Evolutionary conservation across 768 basidiomycete genomes (phyloP).

Genomic region (Botryobasidium botryosum): DNA sequence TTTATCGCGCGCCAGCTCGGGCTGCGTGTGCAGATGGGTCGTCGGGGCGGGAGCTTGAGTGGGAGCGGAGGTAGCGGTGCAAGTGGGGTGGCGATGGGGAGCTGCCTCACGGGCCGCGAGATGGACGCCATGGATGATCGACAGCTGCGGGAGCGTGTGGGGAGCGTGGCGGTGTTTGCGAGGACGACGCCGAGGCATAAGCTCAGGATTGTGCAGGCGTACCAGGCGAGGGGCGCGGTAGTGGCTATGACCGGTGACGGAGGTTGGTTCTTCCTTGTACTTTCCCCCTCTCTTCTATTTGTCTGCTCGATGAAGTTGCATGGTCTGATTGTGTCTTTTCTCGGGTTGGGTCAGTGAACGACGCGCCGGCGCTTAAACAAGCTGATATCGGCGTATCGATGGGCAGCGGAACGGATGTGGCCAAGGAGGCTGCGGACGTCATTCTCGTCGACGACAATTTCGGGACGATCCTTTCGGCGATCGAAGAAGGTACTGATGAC

Average conservation of each 20-base stretch:
- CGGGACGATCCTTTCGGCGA: constrained; percentile 80
- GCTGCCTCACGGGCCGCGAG: constrained; percentile 57
- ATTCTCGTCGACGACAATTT: constrained; percentile 98
- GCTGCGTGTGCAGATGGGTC: constrained; percentile 38
- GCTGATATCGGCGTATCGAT: constrained; percentile 96
- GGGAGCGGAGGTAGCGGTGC: not conserved
- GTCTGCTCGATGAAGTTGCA: not conserved
- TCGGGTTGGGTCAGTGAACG: constrained; percentile 48
- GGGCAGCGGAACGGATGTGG: constrained; percentile 98
- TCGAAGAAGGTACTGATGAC: constrained; percentile 58
- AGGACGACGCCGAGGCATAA: constrained; percentile 93
- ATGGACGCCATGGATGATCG: constrained; percentile 71
- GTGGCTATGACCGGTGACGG: constrained; percentile 98
- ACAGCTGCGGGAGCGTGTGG: constrained; percentile 71
- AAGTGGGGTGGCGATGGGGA: constrained; percentile 14
- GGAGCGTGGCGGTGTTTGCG: constrained; percentile 75
- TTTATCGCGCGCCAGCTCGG: constrained; percentile 80
- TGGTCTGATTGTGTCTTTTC: not conserved
- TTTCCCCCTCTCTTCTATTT: constrained; percentile 2
- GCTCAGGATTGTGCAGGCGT: constrained; percentile 92
- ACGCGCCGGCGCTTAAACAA: constrained; percentile 93
- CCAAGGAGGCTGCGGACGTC: constrained; percentile 94
- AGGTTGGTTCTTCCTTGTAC: constrained; percentile 30
- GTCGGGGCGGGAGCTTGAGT: not conserved
- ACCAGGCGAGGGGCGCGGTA: constrained; percentile 73